phyloP scores from a whole-genome alignment of 2,329 filamentous ascomycete species.

The Aspergillus sp. region DNA sequence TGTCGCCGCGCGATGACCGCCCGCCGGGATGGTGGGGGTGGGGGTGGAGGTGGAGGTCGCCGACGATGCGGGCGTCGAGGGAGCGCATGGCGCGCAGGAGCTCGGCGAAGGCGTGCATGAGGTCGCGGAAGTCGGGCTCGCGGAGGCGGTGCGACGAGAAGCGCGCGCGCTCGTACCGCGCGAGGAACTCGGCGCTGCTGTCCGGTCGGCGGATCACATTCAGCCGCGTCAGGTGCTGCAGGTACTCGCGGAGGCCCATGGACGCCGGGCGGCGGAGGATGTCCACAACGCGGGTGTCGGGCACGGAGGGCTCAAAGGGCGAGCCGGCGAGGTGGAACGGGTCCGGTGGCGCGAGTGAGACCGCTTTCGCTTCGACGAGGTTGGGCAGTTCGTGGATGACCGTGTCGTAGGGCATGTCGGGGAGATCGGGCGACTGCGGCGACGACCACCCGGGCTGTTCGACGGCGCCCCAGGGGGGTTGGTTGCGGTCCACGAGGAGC shows the following conservation, averaged over 20 bases:
- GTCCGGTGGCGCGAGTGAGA: constrained; percentile 73
- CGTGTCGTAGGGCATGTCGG: constrained; percentile 77
- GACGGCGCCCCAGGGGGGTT: constrained; percentile 76
- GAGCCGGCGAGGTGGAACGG: constrained; percentile 39
- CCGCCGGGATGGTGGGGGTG: too few relatives aligned
- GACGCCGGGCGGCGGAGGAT: constrained; percentile 68
- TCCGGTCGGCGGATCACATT: constrained; percentile 58
- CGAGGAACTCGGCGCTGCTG: constrained; percentile 63
- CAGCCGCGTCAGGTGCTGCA: constrained; percentile 67
- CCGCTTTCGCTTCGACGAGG: constrained; percentile 86
- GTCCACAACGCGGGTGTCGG: constrained; percentile 67
- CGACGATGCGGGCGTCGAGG: constrained; percentile 56
- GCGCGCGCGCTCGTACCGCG: constrained; percentile 77
- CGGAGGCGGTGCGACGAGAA: constrained; percentile 72
- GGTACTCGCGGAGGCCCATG: constrained; percentile 77
- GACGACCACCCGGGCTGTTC: constrained; percentile 87
- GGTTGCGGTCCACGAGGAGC: constrained; percentile 35
- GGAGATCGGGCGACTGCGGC: constrained; percentile 70
- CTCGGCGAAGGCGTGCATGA: constrained; percentile 84
- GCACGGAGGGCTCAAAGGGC: constrained; percentile 41
- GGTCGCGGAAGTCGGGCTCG: constrained; percentile 67
- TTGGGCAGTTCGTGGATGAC: constrained; percentile 84
- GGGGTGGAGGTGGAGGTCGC: constrained; percentile 22
- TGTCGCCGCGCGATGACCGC: constrained; percentile 11
- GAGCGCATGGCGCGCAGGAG: constrained; percentile 73